Base-by-base conservation (phyloP, 257 asterid genomes). In the Gentiana macrophylla region DNA sequence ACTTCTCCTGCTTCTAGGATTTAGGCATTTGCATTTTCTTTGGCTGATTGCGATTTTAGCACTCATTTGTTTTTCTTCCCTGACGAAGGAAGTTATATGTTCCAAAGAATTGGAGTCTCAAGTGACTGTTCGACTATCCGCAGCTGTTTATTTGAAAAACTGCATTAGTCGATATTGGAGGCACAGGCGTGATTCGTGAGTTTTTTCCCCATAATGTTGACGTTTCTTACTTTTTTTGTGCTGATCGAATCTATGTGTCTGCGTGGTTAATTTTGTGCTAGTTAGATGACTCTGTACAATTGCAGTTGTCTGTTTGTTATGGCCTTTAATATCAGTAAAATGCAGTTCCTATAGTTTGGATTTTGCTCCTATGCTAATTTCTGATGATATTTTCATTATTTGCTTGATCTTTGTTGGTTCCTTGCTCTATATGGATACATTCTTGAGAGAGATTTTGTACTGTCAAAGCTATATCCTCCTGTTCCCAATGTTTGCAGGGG, bases 101-200 rank as follows among this genome's bases (percentile, higher is more conserved):
- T 81, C 92, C 6, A 76, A 81, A 65, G 97, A 87, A 78, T 78
- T 87, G 60, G 76, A 48, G 32, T 65, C 81, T 12, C 99, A 83
- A 56, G 72, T 70, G 8, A 86, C 75, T 71, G 97, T 92, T 67
- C 86, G 99, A 66, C 75, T 92, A 68, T 52, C 88, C 89, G 95
- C 99, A 55, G 78, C 97, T 1, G 94, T 92, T 51, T 92, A 78
- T 74, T 88, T 88, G 60, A 92, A 92, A 77, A 92, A 88, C 70
- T 74, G 85, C 72, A 69, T 92, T 66, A 81, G 52, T 72, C 84
- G 94, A 55, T 80, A 84, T 61, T 92, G 99, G 99, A 83, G 99
- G 77, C 81, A 55, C 64, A 72, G 82, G 76, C 95, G 95, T 11
- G 86, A 82, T 67, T 74, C 72, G 99, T 92, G 62, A 75, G 97